Evolutionary conservation across 768 basidiomycete species (phyloP), one percentile per base, ranked within the genome.

Genomic region (Auricularia cornea): DNA sequence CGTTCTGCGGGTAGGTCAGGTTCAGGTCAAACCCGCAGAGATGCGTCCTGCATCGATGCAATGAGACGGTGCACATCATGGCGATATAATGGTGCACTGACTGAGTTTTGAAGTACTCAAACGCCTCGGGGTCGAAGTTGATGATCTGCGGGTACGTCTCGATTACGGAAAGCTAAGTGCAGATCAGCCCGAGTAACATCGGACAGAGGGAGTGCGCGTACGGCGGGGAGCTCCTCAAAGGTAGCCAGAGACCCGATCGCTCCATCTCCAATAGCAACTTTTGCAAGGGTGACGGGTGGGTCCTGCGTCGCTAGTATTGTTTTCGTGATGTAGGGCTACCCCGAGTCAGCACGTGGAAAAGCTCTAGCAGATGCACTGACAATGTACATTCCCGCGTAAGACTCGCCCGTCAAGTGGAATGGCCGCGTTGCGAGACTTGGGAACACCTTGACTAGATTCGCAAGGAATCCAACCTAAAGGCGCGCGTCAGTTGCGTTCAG

Each of bases 111-210:
- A 90, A 90, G 69, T 88, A 88, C 20, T 54, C 44, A 44, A 61
- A 85, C 5, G 88, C 85, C 3, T 81, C 80, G 56, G 78, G 76
- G 65, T 90, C 84, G 68, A 90, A 90, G 35, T 83, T 85, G 60
- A 91, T 88, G 31, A 90, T 74, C 69, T 90, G 89, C 1, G 89
- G 89, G 69, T 86, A 88, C 3, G 89, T 90, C 73, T 88, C 82
- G 20, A 90, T 71, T 32, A 87, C 77, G 62, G 72, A 79, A 48
- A 84, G 70, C 86, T 87, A n/a, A n/a, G n/a, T n/a, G n/a, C n/a
- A n/a, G n/a, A n/a, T n/a, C n/a, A n/a, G n/a, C n/a, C n/a, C n/a
- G n/a, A n/a, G n/a, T n/a, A n/a, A n/a, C 23, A 64, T 23, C 52
- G 1, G 30, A 59, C 18, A 32, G 28, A 18, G 33, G 26, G n/a